phyloP scores from a whole-genome alignment of 495 filamentous ascomycete genomes.

The Aspergillus ellipticus region DNA sequence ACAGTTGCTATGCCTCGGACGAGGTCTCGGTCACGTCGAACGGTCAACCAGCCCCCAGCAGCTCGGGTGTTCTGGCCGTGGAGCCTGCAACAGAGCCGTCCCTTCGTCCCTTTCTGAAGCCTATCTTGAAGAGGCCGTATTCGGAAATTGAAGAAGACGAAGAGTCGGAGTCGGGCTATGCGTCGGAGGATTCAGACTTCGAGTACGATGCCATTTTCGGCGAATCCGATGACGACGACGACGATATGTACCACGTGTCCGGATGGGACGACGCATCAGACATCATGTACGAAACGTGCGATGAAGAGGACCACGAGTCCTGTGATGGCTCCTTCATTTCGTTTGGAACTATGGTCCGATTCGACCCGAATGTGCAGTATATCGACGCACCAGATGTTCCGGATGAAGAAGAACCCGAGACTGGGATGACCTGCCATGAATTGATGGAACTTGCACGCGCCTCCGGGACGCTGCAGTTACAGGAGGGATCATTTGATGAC shows the following conservation, averaged over 20 bases:
- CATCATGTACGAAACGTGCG: slow-evolving; percentile 29
- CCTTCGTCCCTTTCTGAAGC: slow-evolving; percentile 32
- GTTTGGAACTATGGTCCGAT: slow-evolving; percentile 39
- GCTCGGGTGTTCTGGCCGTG: slow-evolving; percentile 20
- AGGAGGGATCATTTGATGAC: slow-evolving; percentile 16
- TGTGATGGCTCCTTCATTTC: slow-evolving; percentile 42
- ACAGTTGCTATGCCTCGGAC: slow-evolving; percentile 47
- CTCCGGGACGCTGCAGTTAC: slow-evolving; percentile 16
- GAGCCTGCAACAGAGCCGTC: slow-evolving; percentile 17
- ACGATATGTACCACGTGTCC: slow-evolving; percentile 33
- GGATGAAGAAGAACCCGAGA: slow-evolving; percentile 21
- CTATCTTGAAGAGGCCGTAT: slow-evolving; percentile 39
- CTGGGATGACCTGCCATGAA: slow-evolving; percentile 42
- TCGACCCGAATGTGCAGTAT: slow-evolving; percentile 36
- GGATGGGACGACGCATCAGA: slow-evolving; percentile 35
- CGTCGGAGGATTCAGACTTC: slow-evolving; percentile 35
- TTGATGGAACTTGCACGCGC: slow-evolving; percentile 38
- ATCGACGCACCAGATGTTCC: slow-evolving; percentile 31
- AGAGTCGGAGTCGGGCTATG: slow-evolving; percentile 42
- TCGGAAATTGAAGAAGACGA: slow-evolving; percentile 25
- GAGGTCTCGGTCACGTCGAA: slow-evolving; percentile 39
- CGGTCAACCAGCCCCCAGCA: slow-evolving; percentile 21
- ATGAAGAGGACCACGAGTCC: slow-evolving; percentile 33
- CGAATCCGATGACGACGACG: slow-evolving; percentile 26
- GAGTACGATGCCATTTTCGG: slow-evolving; percentile 33